Evolutionary conservation across 2,329 filamentous ascomycete genomes (phyloP), one percentile per base, ranked within the genome.

Genomic region (Pleoardoris graminearum): DNA sequence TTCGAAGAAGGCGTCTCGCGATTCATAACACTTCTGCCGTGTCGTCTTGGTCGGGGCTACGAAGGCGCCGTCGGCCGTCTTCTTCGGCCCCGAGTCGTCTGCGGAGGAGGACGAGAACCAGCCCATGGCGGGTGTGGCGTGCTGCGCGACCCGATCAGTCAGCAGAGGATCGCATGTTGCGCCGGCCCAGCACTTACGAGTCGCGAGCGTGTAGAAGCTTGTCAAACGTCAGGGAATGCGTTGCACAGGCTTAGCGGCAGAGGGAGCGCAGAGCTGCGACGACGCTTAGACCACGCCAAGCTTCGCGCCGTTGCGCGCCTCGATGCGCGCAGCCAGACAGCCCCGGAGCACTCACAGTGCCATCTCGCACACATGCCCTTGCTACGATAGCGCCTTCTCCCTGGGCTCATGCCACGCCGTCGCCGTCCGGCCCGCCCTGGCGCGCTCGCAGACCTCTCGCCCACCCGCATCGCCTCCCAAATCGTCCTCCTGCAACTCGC

Each of bases 41-140:
- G 92, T 89, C 58, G 82, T 84, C 59, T 93, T 87, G 69, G 90
- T 89, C n/a, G 94, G 94, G 4, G 92, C 91, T 66, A 92, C 83
- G 63, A 81, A 85, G 57, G 84, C 72, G 37, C 72, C 84, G 67
- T 63, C 79, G 67, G 67, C 76, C 69, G 58, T 80, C 69, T 58
- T 79, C 67, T 63, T 79, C 59, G 70, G 65, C 14, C 68, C 69
- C 16, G 59, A 57, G 21, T 63, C 61, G 10, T 67, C 67, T n/a
- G n/a, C n/a, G 7, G 63, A 54, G 32, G 78, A 76, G 58, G 76
- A 75, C 56, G 81, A 77, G 59, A 78, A 68, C 74, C 82, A 81
- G 62, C 75, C 81, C 83, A 85, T 85, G n/a, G n/a, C n/a, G n/a
- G n/a, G n/a, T 62, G 63, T 68, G 52, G 54, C 36, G 37, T 29